Evolutionary conservation across 1,284 basidiomycete genomes (phyloP), one percentile per base, ranked within the genome.

Genomic region (Tylopilus orsonianus): DNA sequence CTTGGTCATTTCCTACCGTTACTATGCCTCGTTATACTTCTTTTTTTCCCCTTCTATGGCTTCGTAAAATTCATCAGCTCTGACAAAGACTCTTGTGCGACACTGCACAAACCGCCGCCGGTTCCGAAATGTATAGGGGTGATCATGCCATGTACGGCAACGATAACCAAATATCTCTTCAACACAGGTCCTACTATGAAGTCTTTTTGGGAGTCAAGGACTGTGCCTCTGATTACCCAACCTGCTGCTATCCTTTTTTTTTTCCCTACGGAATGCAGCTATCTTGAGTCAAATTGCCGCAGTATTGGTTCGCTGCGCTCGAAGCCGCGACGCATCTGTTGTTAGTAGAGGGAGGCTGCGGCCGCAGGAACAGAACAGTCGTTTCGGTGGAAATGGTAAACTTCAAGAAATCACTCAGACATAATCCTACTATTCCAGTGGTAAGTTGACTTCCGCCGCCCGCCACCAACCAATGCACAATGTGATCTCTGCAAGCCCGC

Each of bases 61-160:
- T 24, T 24, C 23, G 16, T 24, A 19, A 27, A 33, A 19, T 16
- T n/a, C 16, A 41, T 27, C 8, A 1, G 13, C 24, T 52, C 16
- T 22, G 20, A 16, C 36, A 12, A 23, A 32, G 34, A 2, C 22
- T 27, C 14, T 26, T 18, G 16, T 24, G 8, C n/a, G n/a, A 26
- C 5, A 12, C 22, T 23, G 29, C 29, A 16, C 13, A 4, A 30
- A 9, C 8, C 13, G 10, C 29, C 29, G 29, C 8, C 8, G 8
- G 13, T 30, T 9, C 10, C 27, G 8, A 24, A 23, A 19, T 16
- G 22, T 24, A 44, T 29, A 65, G 60, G 63, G 56, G 59, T 22
- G 13, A 49, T 22, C 14, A 48, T 48, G 9, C 39, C 38, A 39
- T 45, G 36, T 64, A 48, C 51, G 56, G 58, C 16, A 56, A 42